Conservation (phyloP, 2,329 filamentous ascomycete genomes). For the Aspergillus caelatus region DNA sequence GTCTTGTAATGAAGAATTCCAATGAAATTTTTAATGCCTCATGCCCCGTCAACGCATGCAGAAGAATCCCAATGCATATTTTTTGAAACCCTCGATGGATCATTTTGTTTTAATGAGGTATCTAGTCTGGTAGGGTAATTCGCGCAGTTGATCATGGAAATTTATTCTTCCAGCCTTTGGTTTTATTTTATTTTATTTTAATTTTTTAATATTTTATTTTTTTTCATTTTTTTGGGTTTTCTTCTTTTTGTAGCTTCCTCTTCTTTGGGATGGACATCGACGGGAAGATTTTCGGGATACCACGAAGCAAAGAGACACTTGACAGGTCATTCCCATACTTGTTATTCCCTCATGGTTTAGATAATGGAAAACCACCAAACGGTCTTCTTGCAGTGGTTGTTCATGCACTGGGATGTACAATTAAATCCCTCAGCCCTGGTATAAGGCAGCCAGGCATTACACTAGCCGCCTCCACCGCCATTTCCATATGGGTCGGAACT, state of each 20-base stretch:
- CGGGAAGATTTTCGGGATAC: background rate
- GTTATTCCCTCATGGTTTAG: slow-evolving; percentile 14
- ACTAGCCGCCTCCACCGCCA: slow-evolving; percentile 1
- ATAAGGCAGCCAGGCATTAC: slow-evolving; percentile 3
- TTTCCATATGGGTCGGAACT: background rate
- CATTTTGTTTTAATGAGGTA: background rate
- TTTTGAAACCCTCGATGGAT: background rate
- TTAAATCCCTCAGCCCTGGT: slow-evolving; percentile 5
- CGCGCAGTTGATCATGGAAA: slow-evolving; percentile 25
- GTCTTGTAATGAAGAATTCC: background rate
- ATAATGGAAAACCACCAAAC: background rate
- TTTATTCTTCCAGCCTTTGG: background rate
- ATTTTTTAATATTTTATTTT: background rate
- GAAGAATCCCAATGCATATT: background rate
- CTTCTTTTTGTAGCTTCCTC: background rate
- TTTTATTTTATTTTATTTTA: background rate
- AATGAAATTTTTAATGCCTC: background rate
- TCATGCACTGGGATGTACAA: background rate
- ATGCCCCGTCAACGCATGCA: background rate
- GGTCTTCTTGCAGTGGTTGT: background rate
- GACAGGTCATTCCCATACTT: background rate
- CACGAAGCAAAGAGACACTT: background rate
- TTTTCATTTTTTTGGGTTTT: background rate
- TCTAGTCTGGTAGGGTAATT: slow-evolving; percentile 23
- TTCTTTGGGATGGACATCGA: too few species aligned